Conservation (phyloP, 305 asterid genomes). For the Fraxinus latifolia region DNA sequence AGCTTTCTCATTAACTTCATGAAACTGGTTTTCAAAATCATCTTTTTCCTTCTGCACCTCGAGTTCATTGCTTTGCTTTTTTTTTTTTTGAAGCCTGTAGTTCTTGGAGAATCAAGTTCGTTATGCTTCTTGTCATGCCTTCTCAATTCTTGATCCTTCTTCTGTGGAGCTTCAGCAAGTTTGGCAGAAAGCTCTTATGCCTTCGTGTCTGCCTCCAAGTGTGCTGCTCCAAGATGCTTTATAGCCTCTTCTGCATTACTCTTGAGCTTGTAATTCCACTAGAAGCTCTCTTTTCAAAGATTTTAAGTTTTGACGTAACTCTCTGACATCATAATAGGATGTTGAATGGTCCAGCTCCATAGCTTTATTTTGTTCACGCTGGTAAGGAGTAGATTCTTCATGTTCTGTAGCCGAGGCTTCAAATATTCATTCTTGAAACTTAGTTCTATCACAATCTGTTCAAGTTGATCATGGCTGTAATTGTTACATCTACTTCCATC, state of each 20-base stretch:
- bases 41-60: constrained; percentile 99
- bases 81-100: constrained; percentile 85
- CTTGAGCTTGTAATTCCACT: constrained; percentile 75
- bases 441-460: constrained; percentile 67
- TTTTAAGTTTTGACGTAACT: constrained; percentile 56
- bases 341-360: constrained; percentile 30
- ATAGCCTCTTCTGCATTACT: constrained; percentile 84
- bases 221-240: constrained; percentile 67
- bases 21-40: constrained; percentile 77
- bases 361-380: constrained; percentile 25
- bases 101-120: constrained; percentile 73
- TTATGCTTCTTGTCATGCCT: constrained; percentile 79
- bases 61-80: constrained; percentile 84
- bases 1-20: constrained; percentile 72
- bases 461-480: constrained; percentile 52
- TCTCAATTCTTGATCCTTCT: constrained; percentile 80
- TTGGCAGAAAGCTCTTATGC: constrained; percentile 65
- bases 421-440: constrained; percentile 77
- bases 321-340: constrained; percentile 26
- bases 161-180: constrained; percentile 90
- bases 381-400: constrained; percentile 36
- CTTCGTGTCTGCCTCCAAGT: constrained; percentile 70
- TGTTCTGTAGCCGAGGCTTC: constrained; percentile 64
- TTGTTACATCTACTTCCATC: constrained; percentile 23
- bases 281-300: constrained; percentile 51